These are phyloP conservation scores for Phylloporus scabripes DNA, from an alignment of 768 basidiomycete genomes.

Conservation along the genomic window DNA sequence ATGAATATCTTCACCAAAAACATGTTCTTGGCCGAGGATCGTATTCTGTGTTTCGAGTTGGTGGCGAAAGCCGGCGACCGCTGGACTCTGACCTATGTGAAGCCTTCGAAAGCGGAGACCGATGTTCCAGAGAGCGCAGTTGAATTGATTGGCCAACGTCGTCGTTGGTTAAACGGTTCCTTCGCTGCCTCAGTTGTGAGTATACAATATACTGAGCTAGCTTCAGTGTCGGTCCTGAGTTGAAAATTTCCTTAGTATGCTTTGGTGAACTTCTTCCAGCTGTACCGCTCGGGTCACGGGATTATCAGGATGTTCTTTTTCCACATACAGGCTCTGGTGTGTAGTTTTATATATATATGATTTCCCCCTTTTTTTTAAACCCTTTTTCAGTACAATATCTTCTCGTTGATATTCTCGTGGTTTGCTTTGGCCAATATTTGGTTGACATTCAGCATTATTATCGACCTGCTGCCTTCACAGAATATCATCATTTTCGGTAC, in stretches of 20 bases:
- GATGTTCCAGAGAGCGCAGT: constrained; percentile 92
- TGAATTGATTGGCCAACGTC: constrained; percentile 91
- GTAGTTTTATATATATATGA: too few species aligned
- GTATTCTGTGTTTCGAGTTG: constrained; percentile 95
- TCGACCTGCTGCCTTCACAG: constrained; percentile 68
- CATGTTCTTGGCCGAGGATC: constrained; percentile 88
- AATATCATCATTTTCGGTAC: constrained; percentile 67
- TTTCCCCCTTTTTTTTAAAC: too few species aligned
- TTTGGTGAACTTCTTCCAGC: constrained; percentile 85
- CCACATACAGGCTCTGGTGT: constrained; percentile 84
- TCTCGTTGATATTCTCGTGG: constrained; percentile 86
- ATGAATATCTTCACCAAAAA: constrained; percentile 99
- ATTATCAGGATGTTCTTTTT: constrained; percentile 95
- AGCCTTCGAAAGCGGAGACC: constrained; percentile 93
- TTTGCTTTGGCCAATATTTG: constrained; percentile 90
- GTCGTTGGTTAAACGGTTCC: constrained; percentile 95
- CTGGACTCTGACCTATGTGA: constrained; percentile 90
- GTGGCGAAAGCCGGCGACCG: constrained; percentile 83
- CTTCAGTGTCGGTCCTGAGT: neutral
- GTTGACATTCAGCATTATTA: constrained; percentile 95
- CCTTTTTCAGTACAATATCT: constrained; percentile 86
- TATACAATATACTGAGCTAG: constrained; percentile 10
- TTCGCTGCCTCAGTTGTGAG: constrained; percentile 87
- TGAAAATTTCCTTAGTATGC: constrained; percentile 56
- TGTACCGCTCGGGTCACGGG: constrained; percentile 84